Conservation (phyloP, 1,284 basidiomycete species). For the Xerocomus minutiporus region DNA sequence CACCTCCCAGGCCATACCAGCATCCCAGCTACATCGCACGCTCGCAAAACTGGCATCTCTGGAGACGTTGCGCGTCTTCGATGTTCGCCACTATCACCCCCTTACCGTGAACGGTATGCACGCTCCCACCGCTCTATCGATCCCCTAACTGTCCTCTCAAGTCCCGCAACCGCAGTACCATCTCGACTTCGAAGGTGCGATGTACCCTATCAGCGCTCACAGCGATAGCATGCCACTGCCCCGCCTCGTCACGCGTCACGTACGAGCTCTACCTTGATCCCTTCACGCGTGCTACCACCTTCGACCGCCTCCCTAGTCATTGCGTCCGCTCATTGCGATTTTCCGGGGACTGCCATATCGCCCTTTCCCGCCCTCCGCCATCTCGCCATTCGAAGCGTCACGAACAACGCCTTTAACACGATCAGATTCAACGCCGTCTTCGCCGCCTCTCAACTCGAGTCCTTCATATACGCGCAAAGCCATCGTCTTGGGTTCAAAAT, state of each 20-base stretch:
- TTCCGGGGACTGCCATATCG: constrained; percentile 34
- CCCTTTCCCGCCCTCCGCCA: constrained; percentile 24
- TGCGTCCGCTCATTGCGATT: constrained; percentile 33
- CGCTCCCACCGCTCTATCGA: not conserved
- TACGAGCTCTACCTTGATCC: constrained; percentile 37
- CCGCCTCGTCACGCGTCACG: constrained; percentile 20
- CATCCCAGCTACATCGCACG: constrained; percentile 35
- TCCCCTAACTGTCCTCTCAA: not conserved
- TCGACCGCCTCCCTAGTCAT: constrained; percentile 30
- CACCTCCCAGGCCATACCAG: constrained; percentile 14
- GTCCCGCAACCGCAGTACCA: constrained; percentile 22
- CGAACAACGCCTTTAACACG: constrained; percentile 37
- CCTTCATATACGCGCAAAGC: constrained; percentile 36
- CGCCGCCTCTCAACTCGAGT: constrained; percentile 27
- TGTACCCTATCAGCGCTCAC: constrained; percentile 31
- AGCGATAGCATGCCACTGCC: constrained; percentile 4
- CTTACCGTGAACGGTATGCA: constrained; percentile 12
- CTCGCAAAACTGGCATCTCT: constrained; percentile 33
- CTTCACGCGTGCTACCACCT: constrained; percentile 28
- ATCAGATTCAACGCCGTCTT: constrained; percentile 29
- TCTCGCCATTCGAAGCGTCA: constrained; percentile 34
- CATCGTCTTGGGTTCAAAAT: constrained; percentile 38
- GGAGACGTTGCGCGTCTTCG: constrained; percentile 37
- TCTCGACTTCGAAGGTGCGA: constrained; percentile 37
- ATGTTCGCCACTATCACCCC: constrained; percentile 26